A percentile compares a stretch with the other conserved stretches of the same genome.
phyloP scores from a whole-genome alignment of 306 rosid species.

The Malus orientalis region DNA sequence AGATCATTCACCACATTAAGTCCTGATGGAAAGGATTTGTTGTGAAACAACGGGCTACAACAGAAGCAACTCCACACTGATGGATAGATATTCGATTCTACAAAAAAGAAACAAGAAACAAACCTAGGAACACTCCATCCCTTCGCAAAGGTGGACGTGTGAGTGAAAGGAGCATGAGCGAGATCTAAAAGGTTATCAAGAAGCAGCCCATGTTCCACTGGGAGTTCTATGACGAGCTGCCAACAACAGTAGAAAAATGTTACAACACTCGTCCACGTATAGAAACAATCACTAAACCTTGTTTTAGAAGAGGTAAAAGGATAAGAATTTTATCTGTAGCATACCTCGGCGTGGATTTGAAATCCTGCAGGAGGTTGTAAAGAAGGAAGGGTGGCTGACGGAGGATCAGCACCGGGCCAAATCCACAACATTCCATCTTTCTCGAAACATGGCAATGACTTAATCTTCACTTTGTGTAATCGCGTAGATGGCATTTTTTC shows the following conservation, averaged over 20 bases:
- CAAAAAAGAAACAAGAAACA: conserved; percentile 5
- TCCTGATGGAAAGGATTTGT: background rate
- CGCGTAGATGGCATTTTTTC: conserved; percentile 96
- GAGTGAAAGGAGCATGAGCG: conserved; percentile 98
- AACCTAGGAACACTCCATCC: conserved; percentile 99
- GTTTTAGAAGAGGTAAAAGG: background rate
- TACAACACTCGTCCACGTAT: background rate
- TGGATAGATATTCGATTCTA: background rate
- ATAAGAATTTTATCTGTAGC: background rate
- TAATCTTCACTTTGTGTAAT: conserved; percentile 56
- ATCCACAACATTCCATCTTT: conserved; percentile 96
- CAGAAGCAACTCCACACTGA: background rate
- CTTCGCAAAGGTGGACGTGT: conserved; percentile 95
- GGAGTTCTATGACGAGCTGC: conserved; percentile 88
- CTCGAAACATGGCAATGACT: conserved; percentile 83
- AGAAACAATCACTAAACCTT: background rate
- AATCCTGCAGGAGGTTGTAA: conserved; percentile 87
- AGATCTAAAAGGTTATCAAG: conserved; percentile 97
- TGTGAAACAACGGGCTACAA: background rate
- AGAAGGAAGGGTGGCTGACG: conserved; percentile 61
- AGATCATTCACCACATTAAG: conserved; percentile 13
- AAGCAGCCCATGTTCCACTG: conserved; percentile 89
- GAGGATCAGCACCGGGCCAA: conserved; percentile 98
- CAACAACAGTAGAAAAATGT: conserved; percentile 4
- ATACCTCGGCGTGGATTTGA: conserved; percentile 84